Base-by-base conservation (phyloP, 139 green algal genomes). In the Ettlia oleoabundans region DNA sequence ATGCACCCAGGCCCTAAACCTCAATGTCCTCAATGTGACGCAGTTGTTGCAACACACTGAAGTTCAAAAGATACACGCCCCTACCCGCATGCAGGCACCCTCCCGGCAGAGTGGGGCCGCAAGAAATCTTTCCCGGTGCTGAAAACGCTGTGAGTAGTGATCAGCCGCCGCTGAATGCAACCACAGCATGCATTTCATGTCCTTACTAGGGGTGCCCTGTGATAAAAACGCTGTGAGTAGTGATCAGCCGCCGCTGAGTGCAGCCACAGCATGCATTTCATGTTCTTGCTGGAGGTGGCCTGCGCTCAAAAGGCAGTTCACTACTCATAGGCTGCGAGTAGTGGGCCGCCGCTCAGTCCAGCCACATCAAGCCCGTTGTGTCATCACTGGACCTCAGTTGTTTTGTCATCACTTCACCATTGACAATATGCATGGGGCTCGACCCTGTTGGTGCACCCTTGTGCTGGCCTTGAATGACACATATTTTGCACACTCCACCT, bases 191-290 rank as follows among this genome's bases (percentile, higher is more conserved):
- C 47, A 10, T 58, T 58, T 58, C 13, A 58, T 58, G 47, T 58
- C 47, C 15, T 10, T 58, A 15, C 47, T 58, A n/a, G n/a, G n/a
- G 47, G 13, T 58, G 47, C 15, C 13, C 15, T 58, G 47, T 58
- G 47, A 58, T 82, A 10, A 82, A 73, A 40, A 65, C 52, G 21
- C 61, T 82, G 74, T 69, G 55, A 55, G 74, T 63, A 3, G 5
- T 58, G 47, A 58, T 10, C 47, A 58, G 10, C 13, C 47, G 47
- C 47, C 47, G 47, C 47, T 15, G 47, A 15, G 47, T 24, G 15
- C 10, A 15, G 15, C 13, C 47, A 58, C 47, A 58, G 47, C 47
- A 15, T 15, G 47, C 47, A 10, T 58, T 58, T 58, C 13, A 58
- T 58, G 47, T 58, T 15, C 15, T 10, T 58, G 47, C 47, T 58